Percentiles rank a stretch among this genome's conserved stretches.
Evolutionary conservation across 305 asterid species (phyloP).

Genomic region (Fraxinus latifolia): DNA sequence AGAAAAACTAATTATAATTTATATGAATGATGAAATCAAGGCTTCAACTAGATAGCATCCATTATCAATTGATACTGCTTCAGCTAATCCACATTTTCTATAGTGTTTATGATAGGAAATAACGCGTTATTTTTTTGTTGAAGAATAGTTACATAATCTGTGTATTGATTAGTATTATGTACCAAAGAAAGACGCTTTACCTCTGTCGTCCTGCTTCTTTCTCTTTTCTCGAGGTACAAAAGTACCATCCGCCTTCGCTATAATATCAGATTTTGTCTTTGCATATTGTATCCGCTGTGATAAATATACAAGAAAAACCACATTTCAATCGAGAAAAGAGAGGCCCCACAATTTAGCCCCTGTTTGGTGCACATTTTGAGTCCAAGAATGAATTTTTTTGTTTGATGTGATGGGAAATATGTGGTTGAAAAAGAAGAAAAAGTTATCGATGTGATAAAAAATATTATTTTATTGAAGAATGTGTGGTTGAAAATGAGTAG

Average conservation of each 20-base stretch:
- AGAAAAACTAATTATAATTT: background rate
- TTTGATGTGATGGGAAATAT: too few relatives aligned
- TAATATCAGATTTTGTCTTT: constrained; percentile 82
- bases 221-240: constrained; percentile 89
- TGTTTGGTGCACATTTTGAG: too few relatives aligned
- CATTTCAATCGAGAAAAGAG: background rate
- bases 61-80: background rate
- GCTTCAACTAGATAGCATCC: background rate
- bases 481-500: too few relatives aligned
- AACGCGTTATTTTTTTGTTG: background rate
- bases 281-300: constrained; percentile 90
- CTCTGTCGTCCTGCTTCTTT: constrained; percentile 91
- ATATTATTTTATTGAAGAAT: too few relatives aligned
- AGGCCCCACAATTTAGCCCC: background rate
- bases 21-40: background rate
- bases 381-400: too few relatives aligned
- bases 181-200: constrained; percentile 34
- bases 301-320: constrained; percentile 7
- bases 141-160: background rate
- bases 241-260: constrained; percentile 92
- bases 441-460: too few relatives aligned
- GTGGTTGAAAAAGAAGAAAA: too few relatives aligned
- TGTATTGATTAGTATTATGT: background rate
- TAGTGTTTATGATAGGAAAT: background rate
- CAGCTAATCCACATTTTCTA: background rate